Percentiles rank a stretch among this genome's conserved stretches.
Evolutionary conservation across 2,329 filamentous ascomycete genomes (phyloP).

Genomic region (Trichoderma oligosporum): DNA sequence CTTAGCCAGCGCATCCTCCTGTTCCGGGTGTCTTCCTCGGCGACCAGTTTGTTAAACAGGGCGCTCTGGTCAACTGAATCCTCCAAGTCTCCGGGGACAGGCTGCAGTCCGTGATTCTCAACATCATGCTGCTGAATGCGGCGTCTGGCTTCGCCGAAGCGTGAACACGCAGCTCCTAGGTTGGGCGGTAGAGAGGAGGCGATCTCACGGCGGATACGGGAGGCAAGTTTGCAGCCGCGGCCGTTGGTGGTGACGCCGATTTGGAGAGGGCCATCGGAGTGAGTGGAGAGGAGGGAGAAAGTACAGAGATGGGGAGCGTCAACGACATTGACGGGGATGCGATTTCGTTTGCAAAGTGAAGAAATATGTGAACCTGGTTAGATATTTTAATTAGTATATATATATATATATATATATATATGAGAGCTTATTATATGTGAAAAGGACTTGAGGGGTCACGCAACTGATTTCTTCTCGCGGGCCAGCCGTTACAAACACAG

Average conservation of each 20-base stretch:
- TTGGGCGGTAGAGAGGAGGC: constrained; percentile 71
- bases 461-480: constrained; percentile 45
- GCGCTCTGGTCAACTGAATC: constrained; percentile 72
- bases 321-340: constrained; percentile 90
- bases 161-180: constrained; percentile 72
- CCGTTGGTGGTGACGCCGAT: constrained; percentile 95
- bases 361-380: constrained; percentile 63
- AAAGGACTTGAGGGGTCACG: not conserved
- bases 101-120: constrained; percentile 45
- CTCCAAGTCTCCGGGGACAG: constrained; percentile 41
- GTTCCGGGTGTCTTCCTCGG: constrained; percentile 69
- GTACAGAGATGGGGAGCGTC: constrained; percentile 84
- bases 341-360: constrained; percentile 67
- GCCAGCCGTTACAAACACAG: constrained; percentile 76
- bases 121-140: constrained; percentile 77
- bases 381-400: not conserved
- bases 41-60: constrained; percentile 79
- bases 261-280: constrained; percentile 86
- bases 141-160: constrained; percentile 68
- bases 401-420: not conserved
- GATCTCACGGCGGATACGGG: constrained; percentile 83
- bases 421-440: not conserved
- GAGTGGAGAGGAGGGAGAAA: constrained; percentile 83
- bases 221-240: constrained; percentile 88
- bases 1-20: constrained; percentile 87